Base-by-base conservation (phyloP, 2,329 filamentous ascomycete genomes). In the Bertia moriformis region DNA sequence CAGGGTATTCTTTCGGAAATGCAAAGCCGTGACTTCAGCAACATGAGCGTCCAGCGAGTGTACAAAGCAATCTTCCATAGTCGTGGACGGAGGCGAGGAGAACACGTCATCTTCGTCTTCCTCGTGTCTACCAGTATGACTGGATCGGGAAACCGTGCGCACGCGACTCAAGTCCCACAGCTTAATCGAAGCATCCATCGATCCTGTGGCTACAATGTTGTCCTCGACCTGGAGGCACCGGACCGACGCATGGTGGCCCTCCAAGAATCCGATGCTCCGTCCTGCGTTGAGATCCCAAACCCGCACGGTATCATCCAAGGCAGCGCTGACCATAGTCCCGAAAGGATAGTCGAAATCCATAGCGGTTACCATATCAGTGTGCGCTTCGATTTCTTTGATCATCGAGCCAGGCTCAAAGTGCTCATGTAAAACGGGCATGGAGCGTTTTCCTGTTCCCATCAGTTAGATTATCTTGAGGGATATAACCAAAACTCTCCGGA, bases 201-300 rank as follows among this genome's bases (percentile, higher is more conserved):
- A 82, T 12, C 80, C 80, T 12, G 80, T 84, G 3, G 80, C 80
- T 4, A 83, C 77, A 39, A 83, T 71, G 49, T 80, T 83, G 46
- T 84, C 79, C 48, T 84, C 78, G 2, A 84, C 73, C 49, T 85
- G 80, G 24, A 85, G 56, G 48, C 78, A 78, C 39, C 79, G 67
- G 14, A 85, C 80, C 3, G 79, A 83, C 14, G 78, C 79, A 27
- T 82, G 69, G 52, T 85, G 80, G 1, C 80, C 80, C 54, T 85
- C 80, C 20, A 85, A 60, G 51, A 81, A 63, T 18, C 80, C 80
- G 49, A 80, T 74, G 51, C 80, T 83, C 38, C 78, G 66, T 24
- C 80, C 79, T 17, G 74, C 69, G 49, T 78, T 82, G 45, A 85
- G 58, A 53, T 85, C 79, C 80, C 80, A 85, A n/a, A 84, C 80